phyloP scores from a whole-genome alignment of 1,284 basidiomycete species.

The Butyriboletus appendiculatus region DNA sequence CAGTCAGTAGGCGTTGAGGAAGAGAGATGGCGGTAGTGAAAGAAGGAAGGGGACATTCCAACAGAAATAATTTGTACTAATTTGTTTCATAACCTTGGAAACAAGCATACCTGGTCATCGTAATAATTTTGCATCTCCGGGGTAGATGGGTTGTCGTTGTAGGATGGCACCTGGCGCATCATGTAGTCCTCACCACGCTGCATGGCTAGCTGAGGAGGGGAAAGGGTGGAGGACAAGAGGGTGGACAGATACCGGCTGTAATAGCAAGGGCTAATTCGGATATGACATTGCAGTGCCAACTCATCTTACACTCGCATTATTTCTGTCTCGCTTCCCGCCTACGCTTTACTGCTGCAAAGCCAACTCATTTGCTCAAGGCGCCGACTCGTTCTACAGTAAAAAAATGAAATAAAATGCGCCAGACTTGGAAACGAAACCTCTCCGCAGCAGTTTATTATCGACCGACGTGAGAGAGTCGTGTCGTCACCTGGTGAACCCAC shows the following conservation, averaged over 20 bases:
- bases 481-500: too few species aligned
- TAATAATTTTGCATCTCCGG: constrained; percentile 37
- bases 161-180: constrained; percentile 32
- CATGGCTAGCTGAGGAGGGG: constrained; percentile 12
- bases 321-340: neutral
- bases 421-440: too few species aligned
- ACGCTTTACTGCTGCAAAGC: too few species aligned
- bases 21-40: neutral
- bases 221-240: neutral
- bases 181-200: constrained; percentile 30
- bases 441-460: too few species aligned
- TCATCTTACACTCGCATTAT: too few species aligned
- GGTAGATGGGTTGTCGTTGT: constrained; percentile 26
- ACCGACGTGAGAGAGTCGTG: too few species aligned
- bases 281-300: neutral
- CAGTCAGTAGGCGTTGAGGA: constrained; percentile 2
- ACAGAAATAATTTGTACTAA: constrained; percentile 10
- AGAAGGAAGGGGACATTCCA: neutral
- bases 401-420: too few species aligned
- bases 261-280: constrained; percentile 3
- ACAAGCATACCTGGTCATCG: constrained; percentile 29
- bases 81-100: neutral
- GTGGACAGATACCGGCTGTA: neutral
- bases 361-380: too few species aligned
- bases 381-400: too few species aligned